A percentile compares a stretch with the other conserved stretches of the same genome.
phyloP scores from a whole-genome alignment of 805 yeast species.

The Lipomyces spencermartinsiae region DNA sequence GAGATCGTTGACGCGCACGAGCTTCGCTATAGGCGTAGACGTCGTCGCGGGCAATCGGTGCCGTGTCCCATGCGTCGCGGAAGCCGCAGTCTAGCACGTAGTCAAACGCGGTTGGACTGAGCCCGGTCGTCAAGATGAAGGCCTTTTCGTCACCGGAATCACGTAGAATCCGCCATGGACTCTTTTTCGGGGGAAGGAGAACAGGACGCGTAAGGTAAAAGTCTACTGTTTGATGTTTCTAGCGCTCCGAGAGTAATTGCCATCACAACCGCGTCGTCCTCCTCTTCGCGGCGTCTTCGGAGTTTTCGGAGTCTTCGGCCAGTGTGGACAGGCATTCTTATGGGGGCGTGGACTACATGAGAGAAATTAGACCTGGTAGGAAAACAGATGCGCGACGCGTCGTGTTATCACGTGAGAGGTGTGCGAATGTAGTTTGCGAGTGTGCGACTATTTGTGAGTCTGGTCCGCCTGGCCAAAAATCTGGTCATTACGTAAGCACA shows the following conservation, averaged over 20 bases:
- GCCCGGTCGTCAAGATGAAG: slow-evolving; percentile 1
- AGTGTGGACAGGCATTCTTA: too few species aligned
- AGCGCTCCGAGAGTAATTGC: neutral
- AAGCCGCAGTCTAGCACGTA: neutral
- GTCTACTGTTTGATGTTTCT: neutral
- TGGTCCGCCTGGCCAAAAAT: too few species aligned
- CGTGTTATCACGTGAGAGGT: too few species aligned
- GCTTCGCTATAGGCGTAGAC: neutral
- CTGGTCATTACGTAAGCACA: too few species aligned
- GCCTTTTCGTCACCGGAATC: neutral
- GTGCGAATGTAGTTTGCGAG: too few species aligned
- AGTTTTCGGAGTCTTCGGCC: too few species aligned
- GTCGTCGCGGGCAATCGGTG: neutral
- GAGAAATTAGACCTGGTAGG: too few species aligned
- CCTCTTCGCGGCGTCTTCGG: neutral
- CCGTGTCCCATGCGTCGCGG: neutral
- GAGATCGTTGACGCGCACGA: neutral
- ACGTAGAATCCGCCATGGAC: neutral
- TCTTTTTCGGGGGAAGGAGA: neutral
- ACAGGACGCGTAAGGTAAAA: neutral
- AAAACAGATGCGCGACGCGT: too few species aligned
- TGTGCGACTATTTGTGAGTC: too few species aligned
- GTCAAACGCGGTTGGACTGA: neutral
- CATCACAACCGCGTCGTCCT: neutral
- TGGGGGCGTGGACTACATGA: too few species aligned